These are phyloP conservation scores for Metarhizium anisopliae DNA, from an alignment of 2,329 filamentous ascomycete genomes.

Conservation along the genomic window DNA sequence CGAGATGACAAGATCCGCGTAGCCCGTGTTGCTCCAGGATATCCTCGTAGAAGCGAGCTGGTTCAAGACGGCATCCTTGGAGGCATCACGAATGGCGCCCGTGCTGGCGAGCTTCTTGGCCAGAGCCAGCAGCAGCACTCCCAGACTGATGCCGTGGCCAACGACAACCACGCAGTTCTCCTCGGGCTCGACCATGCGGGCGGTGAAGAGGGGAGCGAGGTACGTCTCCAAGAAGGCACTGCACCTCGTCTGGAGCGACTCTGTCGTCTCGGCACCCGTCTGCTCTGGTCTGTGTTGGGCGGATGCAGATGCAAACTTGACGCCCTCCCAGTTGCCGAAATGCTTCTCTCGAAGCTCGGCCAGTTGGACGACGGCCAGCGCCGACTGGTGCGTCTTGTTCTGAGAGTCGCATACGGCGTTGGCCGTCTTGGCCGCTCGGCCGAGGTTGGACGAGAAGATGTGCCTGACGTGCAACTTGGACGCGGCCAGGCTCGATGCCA, in stretches of 20 bases:
- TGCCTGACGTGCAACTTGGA: slow-evolving; percentile 36
- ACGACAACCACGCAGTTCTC: slow-evolving; percentile 57
- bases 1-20: slow-evolving; percentile 24
- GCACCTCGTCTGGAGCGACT: slow-evolving; percentile 55
- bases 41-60: not conserved
- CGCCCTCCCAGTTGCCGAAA: slow-evolving; percentile 64
- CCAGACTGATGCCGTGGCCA: slow-evolving; percentile 68
- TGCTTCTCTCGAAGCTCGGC: slow-evolving; percentile 60
- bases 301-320: slow-evolving; percentile 36
- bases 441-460: slow-evolving; percentile 70
- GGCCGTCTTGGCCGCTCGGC: slow-evolving; percentile 65
- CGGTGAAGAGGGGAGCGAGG: slow-evolving; percentile 42
- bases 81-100: not conserved
- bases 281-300: slow-evolving; percentile 19
- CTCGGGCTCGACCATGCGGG: slow-evolving; percentile 3
- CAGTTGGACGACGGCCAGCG: slow-evolving; percentile 14
- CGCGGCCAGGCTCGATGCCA: slow-evolving; percentile 53
- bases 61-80: not conserved
- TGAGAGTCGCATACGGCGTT: slow-evolving; percentile 54
- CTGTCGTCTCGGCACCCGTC: slow-evolving; percentile 54
- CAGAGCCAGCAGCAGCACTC: slow-evolving; percentile 56
- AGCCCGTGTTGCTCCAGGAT: slow-evolving; percentile 46
- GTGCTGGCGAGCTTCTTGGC: slow-evolving; percentile 38
- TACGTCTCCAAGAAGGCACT: slow-evolving; percentile 57
- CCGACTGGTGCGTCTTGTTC: slow-evolving; percentile 11